Percentiles rank a stretch among this genome's conserved stretches.
phyloP scores from a whole-genome alignment of 768 basidiomycete species.

The Psilocybe tampanensis region DNA sequence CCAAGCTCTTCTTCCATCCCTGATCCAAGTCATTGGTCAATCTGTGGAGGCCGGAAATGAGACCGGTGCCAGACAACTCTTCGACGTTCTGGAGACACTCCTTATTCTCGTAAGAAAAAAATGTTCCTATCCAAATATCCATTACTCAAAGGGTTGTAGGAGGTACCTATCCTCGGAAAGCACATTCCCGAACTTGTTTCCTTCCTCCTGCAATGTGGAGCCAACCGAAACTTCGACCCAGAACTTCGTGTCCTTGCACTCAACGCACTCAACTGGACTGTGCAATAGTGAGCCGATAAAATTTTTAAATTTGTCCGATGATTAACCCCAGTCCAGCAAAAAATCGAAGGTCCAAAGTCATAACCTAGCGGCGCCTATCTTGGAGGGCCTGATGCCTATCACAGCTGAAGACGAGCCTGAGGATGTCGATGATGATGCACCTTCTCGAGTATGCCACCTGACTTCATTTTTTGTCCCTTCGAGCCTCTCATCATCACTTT shows the following conservation, averaged over 20 bases:
- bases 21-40: conserved; percentile 89
- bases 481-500: background rate
- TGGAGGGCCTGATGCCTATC: conserved; percentile 92
- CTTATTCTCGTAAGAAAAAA: conserved; percentile 74
- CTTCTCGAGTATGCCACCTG: conserved; percentile 69
- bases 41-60: conserved; percentile 81
- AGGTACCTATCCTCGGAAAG: conserved; percentile 90
- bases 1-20: conserved; percentile 82
- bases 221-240: conserved; percentile 70
- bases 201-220: conserved; percentile 86
- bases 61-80: conserved; percentile 80
- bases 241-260: conserved; percentile 89
- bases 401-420: conserved; percentile 93
- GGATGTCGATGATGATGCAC: conserved; percentile 91
- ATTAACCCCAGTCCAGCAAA: conserved; percentile 60
- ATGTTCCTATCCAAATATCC: background rate
- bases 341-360: conserved; percentile 92
- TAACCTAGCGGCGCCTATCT: conserved; percentile 80
- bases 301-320: background rate
- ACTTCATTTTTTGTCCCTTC: background rate
- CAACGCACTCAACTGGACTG: conserved; percentile 95
- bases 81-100: conserved; percentile 95
- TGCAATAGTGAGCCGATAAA: conserved; percentile 75
- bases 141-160: conserved; percentile 47
- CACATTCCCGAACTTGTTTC: conserved; percentile 86